Conservation (phyloP, 352 stramenopile genomes). For the Globisporangium splendens region DNA sequence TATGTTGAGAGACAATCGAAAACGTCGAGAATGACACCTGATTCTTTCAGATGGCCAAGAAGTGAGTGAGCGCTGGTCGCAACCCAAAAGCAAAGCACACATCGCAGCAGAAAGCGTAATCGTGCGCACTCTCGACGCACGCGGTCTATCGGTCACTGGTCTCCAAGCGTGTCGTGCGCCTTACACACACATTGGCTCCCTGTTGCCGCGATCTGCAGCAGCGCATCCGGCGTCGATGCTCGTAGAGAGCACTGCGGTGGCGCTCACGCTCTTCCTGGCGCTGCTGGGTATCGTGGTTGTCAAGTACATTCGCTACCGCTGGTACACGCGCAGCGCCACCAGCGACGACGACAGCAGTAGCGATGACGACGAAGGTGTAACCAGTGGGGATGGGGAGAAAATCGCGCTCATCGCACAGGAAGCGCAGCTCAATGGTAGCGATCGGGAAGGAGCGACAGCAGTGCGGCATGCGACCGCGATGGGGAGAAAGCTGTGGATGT, state of each 20-base stretch:
- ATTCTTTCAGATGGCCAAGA: too few relatives aligned
- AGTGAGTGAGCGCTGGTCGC: too few relatives aligned
- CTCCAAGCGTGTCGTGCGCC: not conserved
- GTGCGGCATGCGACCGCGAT: not conserved
- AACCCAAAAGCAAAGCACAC: too few relatives aligned
- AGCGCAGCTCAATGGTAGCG: constrained; percentile 1
- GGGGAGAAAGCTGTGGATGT: not conserved
- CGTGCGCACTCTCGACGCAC: too few relatives aligned
- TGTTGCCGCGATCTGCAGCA: not conserved
- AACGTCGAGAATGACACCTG: too few relatives aligned
- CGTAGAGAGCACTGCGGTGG: not conserved
- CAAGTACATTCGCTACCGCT: constrained; percentile 8
- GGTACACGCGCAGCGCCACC: constrained; percentile 9
- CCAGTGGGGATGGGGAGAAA: constrained; percentile 8
- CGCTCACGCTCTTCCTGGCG: constrained; percentile 13
- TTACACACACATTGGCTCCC: not conserved
- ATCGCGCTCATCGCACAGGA: constrained; percentile 12
- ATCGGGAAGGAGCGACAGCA: not conserved
- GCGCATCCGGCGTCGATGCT: not conserved
- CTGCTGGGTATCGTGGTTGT: constrained; percentile 3
- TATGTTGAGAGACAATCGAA: too few relatives aligned
- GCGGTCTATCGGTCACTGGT: too few relatives aligned
- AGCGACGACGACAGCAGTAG: constrained; percentile 27
- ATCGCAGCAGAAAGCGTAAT: too few relatives aligned
- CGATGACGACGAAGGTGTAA: constrained; percentile 3